Evolutionary conservation across 2,329 filamentous ascomycete genomes (phyloP).

Genomic region (Byssothecium circinans): DNA sequence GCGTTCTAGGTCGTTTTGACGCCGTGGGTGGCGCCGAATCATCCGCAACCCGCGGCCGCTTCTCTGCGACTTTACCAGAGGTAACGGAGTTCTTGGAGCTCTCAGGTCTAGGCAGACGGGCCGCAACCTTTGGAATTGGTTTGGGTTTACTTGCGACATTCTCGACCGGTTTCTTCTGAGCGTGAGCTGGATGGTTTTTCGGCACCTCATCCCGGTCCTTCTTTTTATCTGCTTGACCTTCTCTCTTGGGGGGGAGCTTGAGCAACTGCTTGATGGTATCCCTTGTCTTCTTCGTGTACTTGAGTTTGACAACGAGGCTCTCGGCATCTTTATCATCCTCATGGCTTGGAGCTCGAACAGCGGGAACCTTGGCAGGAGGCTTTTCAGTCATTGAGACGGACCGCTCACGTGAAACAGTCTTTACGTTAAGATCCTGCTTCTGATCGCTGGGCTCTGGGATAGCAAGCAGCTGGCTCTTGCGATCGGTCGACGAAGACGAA

Average conservation of each 20-base stretch:
- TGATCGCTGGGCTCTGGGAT: constrained; percentile 22
- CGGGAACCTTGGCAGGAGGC: constrained; percentile 31
- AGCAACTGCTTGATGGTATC: constrained; percentile 49
- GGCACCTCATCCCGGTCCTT: constrained; percentile 30
- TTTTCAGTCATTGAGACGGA: constrained; percentile 32
- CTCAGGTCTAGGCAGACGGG: constrained; percentile 30
- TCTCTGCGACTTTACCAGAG: constrained; percentile 30
- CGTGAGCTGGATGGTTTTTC: constrained; percentile 19
- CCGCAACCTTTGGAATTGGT: constrained; percentile 27
- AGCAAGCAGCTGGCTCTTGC: constrained; percentile 28
- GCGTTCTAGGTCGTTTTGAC: constrained; percentile 37
- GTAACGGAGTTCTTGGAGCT: constrained; percentile 12
- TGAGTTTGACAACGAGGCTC: constrained; percentile 52
- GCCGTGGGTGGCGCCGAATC: constrained; percentile 26
- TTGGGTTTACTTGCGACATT: constrained; percentile 27
- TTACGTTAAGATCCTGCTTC: constrained; percentile 22
- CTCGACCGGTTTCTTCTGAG: constrained; percentile 24
- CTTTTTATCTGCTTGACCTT: constrained; percentile 17
- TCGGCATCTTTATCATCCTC: constrained; percentile 13
- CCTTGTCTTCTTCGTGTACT: constrained; percentile 51
- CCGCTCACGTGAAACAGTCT: constrained; percentile 26
- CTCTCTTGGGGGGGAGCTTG: constrained; percentile 33
- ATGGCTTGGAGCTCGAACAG: constrained; percentile 11
- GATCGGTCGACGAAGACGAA: constrained; percentile 39
- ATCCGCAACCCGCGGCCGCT: constrained; percentile 39